phyloP scores from a whole-genome alignment of 768 basidiomycete genomes.

The Mycena amicta region DNA sequence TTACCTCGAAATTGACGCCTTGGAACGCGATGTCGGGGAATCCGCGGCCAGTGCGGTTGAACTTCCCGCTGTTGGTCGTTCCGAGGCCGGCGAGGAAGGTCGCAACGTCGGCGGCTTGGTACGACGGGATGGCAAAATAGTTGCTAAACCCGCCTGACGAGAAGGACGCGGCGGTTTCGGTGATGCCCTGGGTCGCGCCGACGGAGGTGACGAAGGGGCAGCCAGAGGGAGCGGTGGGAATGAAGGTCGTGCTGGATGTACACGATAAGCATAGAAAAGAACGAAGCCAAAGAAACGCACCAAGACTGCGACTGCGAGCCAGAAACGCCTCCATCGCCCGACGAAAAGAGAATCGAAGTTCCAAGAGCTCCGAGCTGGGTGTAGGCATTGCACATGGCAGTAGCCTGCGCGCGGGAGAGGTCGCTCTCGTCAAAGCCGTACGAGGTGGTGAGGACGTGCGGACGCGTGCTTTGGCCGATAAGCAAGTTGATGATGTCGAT shows the following conservation, averaged over 20 bases:
- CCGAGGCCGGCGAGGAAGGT: slow-evolving; percentile 15
- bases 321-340: slow-evolving; percentile 29
- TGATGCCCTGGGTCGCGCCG: not conserved
- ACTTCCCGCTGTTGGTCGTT: slow-evolving; percentile 26
- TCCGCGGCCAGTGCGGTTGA: slow-evolving; percentile 17
- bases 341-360: slow-evolving; percentile 36
- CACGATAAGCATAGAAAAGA: too few species aligned
- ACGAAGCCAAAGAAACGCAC: too few species aligned
- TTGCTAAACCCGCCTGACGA: slow-evolving; percentile 56
- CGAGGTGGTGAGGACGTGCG: slow-evolving; percentile 25
- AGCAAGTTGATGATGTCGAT: slow-evolving; percentile 27
- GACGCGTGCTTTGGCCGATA: slow-evolving; percentile 15
- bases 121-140: slow-evolving; percentile 27
- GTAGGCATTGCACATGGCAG: slow-evolving; percentile 27
- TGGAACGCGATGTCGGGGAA: slow-evolving; percentile 51
- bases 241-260: not conserved
- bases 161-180: slow-evolving; percentile 47
- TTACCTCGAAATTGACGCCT: slow-evolving; percentile 34
- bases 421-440: slow-evolving; percentile 23
- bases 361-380: slow-evolving; percentile 32
- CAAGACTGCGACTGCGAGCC: not conserved
- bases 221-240: not conserved
- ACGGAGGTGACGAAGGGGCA: not conserved
- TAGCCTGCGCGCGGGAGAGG: slow-evolving; percentile 2
- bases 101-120: slow-evolving; percentile 17